Base-by-base conservation (phyloP, 2,329 filamentous ascomycete species). In the Thielaviopsis cerberus region DNA sequence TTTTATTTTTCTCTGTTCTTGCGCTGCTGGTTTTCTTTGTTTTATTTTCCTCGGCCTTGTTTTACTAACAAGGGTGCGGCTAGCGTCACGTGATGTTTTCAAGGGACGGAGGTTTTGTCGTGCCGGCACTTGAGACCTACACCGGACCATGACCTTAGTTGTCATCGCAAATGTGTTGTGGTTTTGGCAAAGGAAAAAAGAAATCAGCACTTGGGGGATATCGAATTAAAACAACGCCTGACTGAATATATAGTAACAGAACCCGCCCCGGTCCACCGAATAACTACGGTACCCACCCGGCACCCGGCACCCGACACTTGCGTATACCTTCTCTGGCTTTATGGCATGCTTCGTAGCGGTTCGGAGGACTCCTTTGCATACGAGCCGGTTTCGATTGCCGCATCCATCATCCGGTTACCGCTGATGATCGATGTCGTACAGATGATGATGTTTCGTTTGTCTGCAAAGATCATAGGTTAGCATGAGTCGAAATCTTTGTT, bases 401-500 rank as follows among this genome's bases (percentile, higher is more conserved):
- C 82, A 54, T 88, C 85, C 77, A 98, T 90, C 73, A 96, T 87
- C 66, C 78, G 82, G 69, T 91, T 87, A 26, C 94, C 92, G 71
- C 82, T 94, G 61, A 97, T 81, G 50, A 98, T 84, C 57, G 86
- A 87, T 17, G 92, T 98, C 54, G 92, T 91, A 69, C 88, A 94
- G 66, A 98, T 90, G 54, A 98, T 76, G 64, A 98, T 85, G 66
- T 87, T 87, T 68, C 86, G 82, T 64, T 84, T 83, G 55, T 77
- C 83, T 83, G 66, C 54, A 30, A 7, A 17, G 8, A 57, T 10
- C 22, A 48, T n/a, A 48, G 22, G 41, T 48, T 48, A 48, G 41
- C 41, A 48, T 48, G 41, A 48, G 41, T n/a, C n/a, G 13, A 5
- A 52, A 20, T n/a, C 13, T 26, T 25, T 7, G n/a, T 48, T 6